phyloP scores from a whole-genome alignment of 148 eudicot species.

The Camellia sinensis region DNA sequence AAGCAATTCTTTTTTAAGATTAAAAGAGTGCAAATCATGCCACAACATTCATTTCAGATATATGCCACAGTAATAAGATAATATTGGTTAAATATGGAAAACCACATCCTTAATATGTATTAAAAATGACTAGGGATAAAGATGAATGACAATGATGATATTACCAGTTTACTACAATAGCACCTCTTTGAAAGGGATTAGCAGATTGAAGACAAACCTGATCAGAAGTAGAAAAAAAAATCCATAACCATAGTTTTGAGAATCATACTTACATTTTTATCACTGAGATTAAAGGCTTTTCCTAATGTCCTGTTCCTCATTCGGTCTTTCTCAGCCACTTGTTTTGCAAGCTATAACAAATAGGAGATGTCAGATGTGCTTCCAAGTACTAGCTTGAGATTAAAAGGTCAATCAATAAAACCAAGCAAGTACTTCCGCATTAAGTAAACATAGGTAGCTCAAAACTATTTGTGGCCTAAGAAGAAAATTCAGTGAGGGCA shows the following conservation, averaged over 20 bases:
- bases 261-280: conserved; percentile 45
- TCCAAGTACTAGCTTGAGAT: background rate
- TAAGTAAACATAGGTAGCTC: background rate
- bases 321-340: conserved; percentile 63
- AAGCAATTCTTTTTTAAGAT: background rate
- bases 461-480: no score
- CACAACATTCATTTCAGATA: background rate
- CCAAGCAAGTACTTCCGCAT: background rate
- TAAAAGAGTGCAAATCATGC: background rate
- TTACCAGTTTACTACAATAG: no score
- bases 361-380: conserved; percentile 1
- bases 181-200: background rate
- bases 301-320: conserved; percentile 54
- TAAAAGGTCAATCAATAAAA: background rate
- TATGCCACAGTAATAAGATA: background rate
- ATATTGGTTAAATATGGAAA: background rate
- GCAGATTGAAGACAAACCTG: no score
- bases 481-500: no score
- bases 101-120: background rate
- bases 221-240: no score
- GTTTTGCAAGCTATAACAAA: conserved; percentile 75
- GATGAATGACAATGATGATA: no score
- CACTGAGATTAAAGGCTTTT: conserved; percentile 76
- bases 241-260: background rate
- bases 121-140: no score